phyloP scores from a whole-genome alignment of 2,329 filamentous ascomycete species.

The Claviceps sp. region DNA sequence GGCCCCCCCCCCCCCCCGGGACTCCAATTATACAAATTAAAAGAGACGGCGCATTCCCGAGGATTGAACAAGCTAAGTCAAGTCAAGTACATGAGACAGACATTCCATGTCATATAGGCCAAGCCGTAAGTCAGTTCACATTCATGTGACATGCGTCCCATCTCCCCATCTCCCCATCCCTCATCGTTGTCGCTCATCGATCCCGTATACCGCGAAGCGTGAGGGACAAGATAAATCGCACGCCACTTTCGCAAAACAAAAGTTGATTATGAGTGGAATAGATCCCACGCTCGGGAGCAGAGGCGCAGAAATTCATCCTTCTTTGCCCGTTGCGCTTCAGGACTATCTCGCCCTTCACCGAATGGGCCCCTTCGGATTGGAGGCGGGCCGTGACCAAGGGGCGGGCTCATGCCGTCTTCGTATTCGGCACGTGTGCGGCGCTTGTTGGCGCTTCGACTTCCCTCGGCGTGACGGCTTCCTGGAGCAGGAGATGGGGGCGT shows the following conservation, averaged over 20 bases:
- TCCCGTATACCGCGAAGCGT: not conserved
- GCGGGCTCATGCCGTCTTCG: conserved; percentile 80
- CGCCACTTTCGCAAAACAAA: too few species aligned
- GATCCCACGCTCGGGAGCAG: conserved; percentile 85
- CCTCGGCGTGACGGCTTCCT: conserved; percentile 31
- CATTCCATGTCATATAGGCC: too few species aligned
- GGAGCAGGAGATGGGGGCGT: conserved; percentile 73
- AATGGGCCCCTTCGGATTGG: conserved; percentile 54
- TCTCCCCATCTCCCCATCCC: too few species aligned
- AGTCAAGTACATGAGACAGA: too few species aligned
- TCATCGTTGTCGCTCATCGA: too few species aligned
- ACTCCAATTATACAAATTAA: too few species aligned
- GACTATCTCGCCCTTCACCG: conserved; percentile 68
- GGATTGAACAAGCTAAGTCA: too few species aligned
- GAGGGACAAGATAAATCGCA: not conserved
- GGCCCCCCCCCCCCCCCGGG: too few species aligned
- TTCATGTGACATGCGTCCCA: too few species aligned
- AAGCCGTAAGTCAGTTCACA: too few species aligned
- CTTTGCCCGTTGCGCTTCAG: conserved; percentile 72
- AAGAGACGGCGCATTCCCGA: too few species aligned
- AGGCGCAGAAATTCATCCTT: conserved; percentile 83
- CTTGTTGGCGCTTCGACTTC: conserved; percentile 48
- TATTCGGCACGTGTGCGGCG: conserved; percentile 80
- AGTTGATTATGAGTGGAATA: conserved; percentile 70
- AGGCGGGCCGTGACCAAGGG: conserved; percentile 61